These are phyloP conservation scores for Saksenaea vasiformis DNA, from an alignment of 371 early-diverging fungal genomes.

Conservation along the genomic window DNA sequence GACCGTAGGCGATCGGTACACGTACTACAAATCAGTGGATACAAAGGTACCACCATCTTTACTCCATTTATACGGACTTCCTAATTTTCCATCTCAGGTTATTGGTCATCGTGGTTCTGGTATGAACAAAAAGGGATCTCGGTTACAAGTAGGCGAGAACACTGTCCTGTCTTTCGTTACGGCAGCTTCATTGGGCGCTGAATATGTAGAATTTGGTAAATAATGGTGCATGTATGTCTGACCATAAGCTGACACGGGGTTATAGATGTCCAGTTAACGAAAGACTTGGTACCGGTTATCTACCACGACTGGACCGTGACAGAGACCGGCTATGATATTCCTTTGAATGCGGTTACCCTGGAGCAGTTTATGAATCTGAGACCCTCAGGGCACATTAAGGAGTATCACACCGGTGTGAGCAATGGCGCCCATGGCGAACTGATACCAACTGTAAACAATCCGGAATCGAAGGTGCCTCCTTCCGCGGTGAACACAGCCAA, in stretches of 20 bases:
- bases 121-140: conserved; percentile 69
- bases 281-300: conserved; percentile 88
- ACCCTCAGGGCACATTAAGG: conserved; percentile 49
- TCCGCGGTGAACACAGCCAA: not conserved
- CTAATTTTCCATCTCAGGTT: conserved; percentile 35
- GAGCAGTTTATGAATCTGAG: conserved; percentile 73
- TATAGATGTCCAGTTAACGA: conserved; percentile 93
- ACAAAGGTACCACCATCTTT: conserved; percentile 45
- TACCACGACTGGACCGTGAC: conserved; percentile 95
- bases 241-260: not conserved
- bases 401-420: conserved; percentile 52
- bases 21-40: conserved; percentile 66
- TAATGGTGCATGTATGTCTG: not conserved
- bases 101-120: conserved; percentile 97
- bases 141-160: conserved; percentile 91
- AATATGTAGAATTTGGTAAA: conserved; percentile 92
- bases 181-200: conserved; percentile 86
- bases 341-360: conserved; percentile 71
- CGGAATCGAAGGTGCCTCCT: not conserved
- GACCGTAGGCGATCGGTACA: conserved; percentile 57
- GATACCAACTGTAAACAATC: conserved; percentile 17
- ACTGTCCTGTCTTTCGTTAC: conserved; percentile 90
- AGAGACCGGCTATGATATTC: conserved; percentile 84
- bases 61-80: too few relatives aligned
- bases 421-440: conserved; percentile 28